Evolutionary conservation across 495 filamentous ascomycete species (phyloP).

Genomic region (Penicillium odoratum): DNA sequence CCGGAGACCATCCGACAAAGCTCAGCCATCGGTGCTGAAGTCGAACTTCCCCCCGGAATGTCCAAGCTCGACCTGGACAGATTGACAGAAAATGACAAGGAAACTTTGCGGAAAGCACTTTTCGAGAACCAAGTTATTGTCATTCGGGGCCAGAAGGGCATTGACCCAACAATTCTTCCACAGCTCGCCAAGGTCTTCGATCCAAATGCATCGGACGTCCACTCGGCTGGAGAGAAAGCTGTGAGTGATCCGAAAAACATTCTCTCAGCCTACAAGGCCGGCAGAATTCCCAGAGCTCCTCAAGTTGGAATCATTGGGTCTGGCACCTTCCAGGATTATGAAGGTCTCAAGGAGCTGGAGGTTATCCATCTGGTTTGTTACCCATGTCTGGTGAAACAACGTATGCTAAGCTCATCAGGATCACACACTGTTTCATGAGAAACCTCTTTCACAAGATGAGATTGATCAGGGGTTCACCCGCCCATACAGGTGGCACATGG

Average conservation of each 20-base stretch:
- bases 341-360: slow-evolving; percentile 11
- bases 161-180: slow-evolving; percentile 14
- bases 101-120: slow-evolving; percentile 6
- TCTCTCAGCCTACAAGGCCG: slow-evolving; percentile 18
- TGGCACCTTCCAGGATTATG: slow-evolving; percentile 13
- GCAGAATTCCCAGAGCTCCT: slow-evolving; percentile 15
- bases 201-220: slow-evolving; percentile 14
- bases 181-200: slow-evolving; percentile 17
- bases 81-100: slow-evolving; percentile 12
- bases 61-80: slow-evolving; percentile 6
- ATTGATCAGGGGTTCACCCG: slow-evolving; percentile 8
- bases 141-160: slow-evolving; percentile 14
- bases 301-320: slow-evolving; percentile 18
- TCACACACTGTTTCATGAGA: slow-evolving; percentile 13
- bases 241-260: slow-evolving; percentile 18
- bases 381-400: background rate
- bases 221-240: slow-evolving; percentile 17
- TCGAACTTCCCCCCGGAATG: slow-evolving; percentile 15
- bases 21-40: slow-evolving; percentile 15
- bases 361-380: slow-evolving; percentile 11
- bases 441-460: slow-evolving; percentile 4
- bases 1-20: slow-evolving; percentile 7
- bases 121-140: slow-evolving; percentile 18
- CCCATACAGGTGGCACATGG: slow-evolving; percentile 18
- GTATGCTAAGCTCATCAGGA: background rate